Evolutionary conservation across 495 filamentous ascomycete genomes (phyloP).

Genomic region (Annulohypoxylon bovei): DNA sequence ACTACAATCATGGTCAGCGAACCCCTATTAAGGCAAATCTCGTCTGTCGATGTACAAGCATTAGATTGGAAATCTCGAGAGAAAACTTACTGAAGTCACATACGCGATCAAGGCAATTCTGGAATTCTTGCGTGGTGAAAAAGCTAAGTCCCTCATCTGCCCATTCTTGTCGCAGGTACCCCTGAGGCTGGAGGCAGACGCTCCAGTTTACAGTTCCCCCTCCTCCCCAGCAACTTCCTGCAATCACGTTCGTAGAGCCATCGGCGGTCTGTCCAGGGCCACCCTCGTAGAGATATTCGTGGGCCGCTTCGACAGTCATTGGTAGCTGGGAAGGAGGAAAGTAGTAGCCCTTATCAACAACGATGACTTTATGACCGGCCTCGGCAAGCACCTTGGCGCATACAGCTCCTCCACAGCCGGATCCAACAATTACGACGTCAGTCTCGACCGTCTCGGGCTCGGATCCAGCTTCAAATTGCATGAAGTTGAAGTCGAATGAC

Average conservation of each 20-base stretch:
- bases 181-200: conserved; percentile 83
- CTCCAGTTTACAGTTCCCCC: conserved; percentile 92
- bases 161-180: conserved; percentile 85
- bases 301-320: conserved; percentile 68
- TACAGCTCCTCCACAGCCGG: conserved; percentile 87
- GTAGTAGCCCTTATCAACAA: conserved; percentile 84
- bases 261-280: conserved; percentile 70
- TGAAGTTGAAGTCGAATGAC: conserved; percentile 59
- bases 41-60: not conserved
- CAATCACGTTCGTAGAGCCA: conserved; percentile 66
- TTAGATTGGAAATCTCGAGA: conserved; percentile 49
- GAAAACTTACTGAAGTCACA: conserved; percentile 46
- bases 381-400: conserved; percentile 82
- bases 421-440: conserved; percentile 87
- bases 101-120: conserved; percentile 76
- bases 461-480: conserved; percentile 56
- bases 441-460: conserved; percentile 67
- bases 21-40: not conserved
- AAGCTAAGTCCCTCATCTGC: conserved; percentile 75
- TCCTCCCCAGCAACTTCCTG: conserved; percentile 83
- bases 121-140: conserved; percentile 79
- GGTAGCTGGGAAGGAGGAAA: conserved; percentile 78
- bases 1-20: conserved; percentile 63
- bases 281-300: conserved; percentile 71
- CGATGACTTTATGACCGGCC: conserved; percentile 76